Conservation (phyloP, 306 rosid genomes). For the Vicia faba region DNA sequence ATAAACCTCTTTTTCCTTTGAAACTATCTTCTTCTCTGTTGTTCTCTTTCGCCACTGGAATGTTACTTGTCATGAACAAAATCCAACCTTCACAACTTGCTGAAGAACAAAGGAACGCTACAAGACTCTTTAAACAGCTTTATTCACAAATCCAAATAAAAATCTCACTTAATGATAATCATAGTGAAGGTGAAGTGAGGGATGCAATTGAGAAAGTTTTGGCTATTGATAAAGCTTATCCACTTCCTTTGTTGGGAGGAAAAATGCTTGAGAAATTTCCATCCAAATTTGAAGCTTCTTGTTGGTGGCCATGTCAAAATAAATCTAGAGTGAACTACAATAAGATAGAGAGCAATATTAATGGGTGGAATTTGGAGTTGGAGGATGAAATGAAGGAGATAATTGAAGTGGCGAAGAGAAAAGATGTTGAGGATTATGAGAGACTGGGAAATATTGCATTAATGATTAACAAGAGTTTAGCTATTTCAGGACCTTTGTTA, state of each 20-base stretch:
- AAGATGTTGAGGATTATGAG: slow-evolving; percentile 66
- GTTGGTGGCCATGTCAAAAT: slow-evolving; percentile 63
- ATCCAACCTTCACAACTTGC: slow-evolving; percentile 81
- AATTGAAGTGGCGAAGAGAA: slow-evolving; percentile 48
- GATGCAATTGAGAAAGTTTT: slow-evolving; percentile 52
- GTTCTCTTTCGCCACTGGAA: slow-evolving; percentile 59
- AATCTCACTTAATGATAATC: slow-evolving; percentile 29
- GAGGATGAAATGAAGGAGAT: slow-evolving; percentile 64
- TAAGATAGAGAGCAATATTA: not conserved
- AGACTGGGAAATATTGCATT: slow-evolving; percentile 65
- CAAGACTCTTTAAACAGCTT: slow-evolving; percentile 59
- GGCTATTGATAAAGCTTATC: slow-evolving; percentile 25
- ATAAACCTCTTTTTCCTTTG: slow-evolving; percentile 40
- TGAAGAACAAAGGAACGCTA: slow-evolving; percentile 71
- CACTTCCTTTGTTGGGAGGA: slow-evolving; percentile 72
- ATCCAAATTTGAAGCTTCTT: slow-evolving; percentile 50
- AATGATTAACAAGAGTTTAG: slow-evolving; percentile 61
- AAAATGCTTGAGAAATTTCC: slow-evolving; percentile 76
- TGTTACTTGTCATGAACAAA: slow-evolving; percentile 59
- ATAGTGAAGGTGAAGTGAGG: slow-evolving; percentile 40
- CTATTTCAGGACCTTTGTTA: slow-evolving; percentile 66
- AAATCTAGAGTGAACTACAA: not conserved
- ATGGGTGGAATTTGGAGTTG: slow-evolving; percentile 61
- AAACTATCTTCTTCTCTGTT: slow-evolving; percentile 56
- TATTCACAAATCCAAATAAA: slow-evolving; percentile 44